Evolutionary conservation across 441 rosid species (phyloP).

Genomic region (Gossypium davidsonii): DNA sequence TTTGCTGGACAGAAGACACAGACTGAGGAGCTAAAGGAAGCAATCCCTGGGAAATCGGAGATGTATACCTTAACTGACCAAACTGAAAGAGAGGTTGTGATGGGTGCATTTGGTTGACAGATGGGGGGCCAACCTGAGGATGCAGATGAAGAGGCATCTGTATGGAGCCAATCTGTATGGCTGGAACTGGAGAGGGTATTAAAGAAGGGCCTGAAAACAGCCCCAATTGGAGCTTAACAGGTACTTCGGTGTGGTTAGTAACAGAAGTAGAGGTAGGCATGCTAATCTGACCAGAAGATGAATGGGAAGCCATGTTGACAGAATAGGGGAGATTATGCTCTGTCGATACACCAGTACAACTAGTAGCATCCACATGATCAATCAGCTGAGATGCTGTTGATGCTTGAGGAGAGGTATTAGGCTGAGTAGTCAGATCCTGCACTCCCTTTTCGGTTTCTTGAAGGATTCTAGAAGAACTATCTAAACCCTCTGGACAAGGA

Average conservation of each 20-base stretch:
- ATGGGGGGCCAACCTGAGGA: constrained; percentile 55
- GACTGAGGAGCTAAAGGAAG: constrained; percentile 60
- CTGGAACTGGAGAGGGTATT: constrained; percentile 87
- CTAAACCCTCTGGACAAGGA: constrained; percentile 29
- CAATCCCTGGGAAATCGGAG: constrained; percentile 72
- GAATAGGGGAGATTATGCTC: constrained; percentile 33
- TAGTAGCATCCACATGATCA: constrained; percentile 33
- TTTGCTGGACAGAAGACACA: constrained; percentile 46
- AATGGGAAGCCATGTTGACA: constrained; percentile 23
- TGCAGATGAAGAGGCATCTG: constrained; percentile 98
- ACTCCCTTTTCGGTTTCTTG: constrained; percentile 51
- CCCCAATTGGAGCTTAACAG: constrained; percentile 86
- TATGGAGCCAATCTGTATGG: constrained; percentile 97
- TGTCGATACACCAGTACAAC: constrained; percentile 30
- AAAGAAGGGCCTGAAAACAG: constrained; percentile 86
- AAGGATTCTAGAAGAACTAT: constrained; percentile 40
- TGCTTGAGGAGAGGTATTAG: constrained; percentile 30
- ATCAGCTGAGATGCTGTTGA: constrained; percentile 30
- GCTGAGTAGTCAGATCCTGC: constrained; percentile 44
- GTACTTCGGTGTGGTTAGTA: constrained; percentile 50
- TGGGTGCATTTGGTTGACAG: constrained; percentile 55
- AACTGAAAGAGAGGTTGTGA: constrained; percentile 77
- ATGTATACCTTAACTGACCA: constrained; percentile 77
- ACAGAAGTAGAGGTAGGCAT: constrained; percentile 30
- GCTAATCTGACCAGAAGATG: constrained; percentile 41